phyloP scores from a whole-genome alignment of 345 rosid genomes.

The Ceriops zippeliana region DNA sequence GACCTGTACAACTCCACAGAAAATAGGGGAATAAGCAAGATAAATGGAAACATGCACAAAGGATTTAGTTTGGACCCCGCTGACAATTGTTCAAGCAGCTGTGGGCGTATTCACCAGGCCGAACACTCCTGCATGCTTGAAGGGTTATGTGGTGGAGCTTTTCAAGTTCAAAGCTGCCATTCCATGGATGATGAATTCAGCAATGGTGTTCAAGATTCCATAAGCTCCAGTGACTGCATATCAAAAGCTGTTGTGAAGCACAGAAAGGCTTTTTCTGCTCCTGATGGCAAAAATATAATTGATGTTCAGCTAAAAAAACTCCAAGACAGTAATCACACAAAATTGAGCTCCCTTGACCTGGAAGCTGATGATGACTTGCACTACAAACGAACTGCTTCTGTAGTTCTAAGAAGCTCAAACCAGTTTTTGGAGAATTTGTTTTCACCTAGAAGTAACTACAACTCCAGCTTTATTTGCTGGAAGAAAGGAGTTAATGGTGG shows the following conservation, averaged over 20 bases:
- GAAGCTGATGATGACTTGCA: conserved; percentile 44
- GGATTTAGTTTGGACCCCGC: conserved; percentile 37
- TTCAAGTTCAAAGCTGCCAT: conserved; percentile 47
- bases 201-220: conserved; percentile 26
- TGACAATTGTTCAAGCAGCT: conserved; percentile 47
- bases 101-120: conserved; percentile 40
- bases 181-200: conserved; percentile 42
- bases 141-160: conserved; percentile 34
- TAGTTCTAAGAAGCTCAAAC: conserved; percentile 41
- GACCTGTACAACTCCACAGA: conserved; percentile 30
- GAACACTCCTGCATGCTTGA: conserved; percentile 49
- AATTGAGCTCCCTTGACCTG: conserved; percentile 45
- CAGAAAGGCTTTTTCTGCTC: conserved; percentile 20
- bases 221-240: conserved; percentile 35
- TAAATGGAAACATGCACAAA: conserved; percentile 29
- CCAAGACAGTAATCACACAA: conserved; percentile 41
- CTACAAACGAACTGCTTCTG: conserved; percentile 51
- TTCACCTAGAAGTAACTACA: conserved; percentile 28
- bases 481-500: conserved; percentile 34
- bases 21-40: conserved; percentile 24
- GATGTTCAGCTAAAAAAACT: conserved; percentile 29
- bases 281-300: conserved; percentile 16
- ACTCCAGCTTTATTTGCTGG: conserved; percentile 66
- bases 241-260: conserved; percentile 29
- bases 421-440: conserved; percentile 19